Evolutionary conservation across 495 filamentous ascomycete genomes (phyloP), one percentile per base, ranked within the genome.

Genomic region (Cryomyces minteri): DNA sequence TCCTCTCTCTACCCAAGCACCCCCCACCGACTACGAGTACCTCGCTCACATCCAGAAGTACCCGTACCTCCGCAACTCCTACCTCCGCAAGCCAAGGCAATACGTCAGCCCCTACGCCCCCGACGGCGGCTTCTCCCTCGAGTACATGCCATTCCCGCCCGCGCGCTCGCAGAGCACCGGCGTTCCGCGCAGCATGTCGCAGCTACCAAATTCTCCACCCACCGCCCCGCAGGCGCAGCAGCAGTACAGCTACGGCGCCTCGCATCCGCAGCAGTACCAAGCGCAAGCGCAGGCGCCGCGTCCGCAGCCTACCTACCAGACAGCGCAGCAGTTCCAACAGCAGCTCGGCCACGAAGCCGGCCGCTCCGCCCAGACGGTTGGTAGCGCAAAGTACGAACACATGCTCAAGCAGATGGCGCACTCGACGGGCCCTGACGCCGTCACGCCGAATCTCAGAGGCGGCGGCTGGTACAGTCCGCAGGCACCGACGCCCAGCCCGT

Each of bases 51-150:
- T 62, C 31, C 56, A 55, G 36, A 51, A 58, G 44, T 64, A 64
- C 48, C 59, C 59, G 8, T 64, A 62, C 46, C 58, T 64, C 0
- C 54, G 48, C 32, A 59, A 64, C 48, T 53, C 55, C 40, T 62
- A 52, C 46, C 55, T 58, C 42, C 44, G 58, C 32, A 54, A 53
- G 45, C 46, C 54, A 33, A 50, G 52, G 44, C 53, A 52, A 44
- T 59, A 64, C 47, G 48, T 57, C 5, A 61, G 56, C 28, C 59
- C 59, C 38, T 62, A 62, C 40, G 50, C 48, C 40, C 46, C 48
- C 7, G 32, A 51, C 37, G 58, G 55, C 32, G 57, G 59, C 30
- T 59, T 58, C 45, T 48, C 53, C 5, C 32, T 46, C 8, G 53
- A 54, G 41, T 63, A 60, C 49, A 52, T 49, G 46, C 50, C 52